Evolutionary conservation across 805 yeast species (phyloP).

Genomic region (Suhomyces xylopsoci): DNA sequence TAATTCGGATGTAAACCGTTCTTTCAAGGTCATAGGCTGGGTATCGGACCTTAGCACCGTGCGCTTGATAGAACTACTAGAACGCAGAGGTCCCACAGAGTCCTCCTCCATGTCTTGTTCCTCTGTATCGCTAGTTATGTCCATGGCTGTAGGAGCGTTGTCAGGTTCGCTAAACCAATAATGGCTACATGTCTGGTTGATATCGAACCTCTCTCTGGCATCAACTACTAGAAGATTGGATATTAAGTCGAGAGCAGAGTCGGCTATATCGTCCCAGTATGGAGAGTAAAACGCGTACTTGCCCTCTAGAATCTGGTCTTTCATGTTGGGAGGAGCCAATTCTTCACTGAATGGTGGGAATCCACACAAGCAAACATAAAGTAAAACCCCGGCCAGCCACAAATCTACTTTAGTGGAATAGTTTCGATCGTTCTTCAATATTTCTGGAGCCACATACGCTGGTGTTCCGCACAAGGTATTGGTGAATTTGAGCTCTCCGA

Average conservation of each 20-base stretch:
- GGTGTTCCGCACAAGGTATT: conserved; percentile 84
- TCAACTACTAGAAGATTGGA: conserved; percentile 57
- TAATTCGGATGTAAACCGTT: conserved; percentile 23
- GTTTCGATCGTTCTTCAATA: conserved; percentile 49
- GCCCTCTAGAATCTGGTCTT: conserved; percentile 67
- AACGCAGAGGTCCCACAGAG: not conserved
- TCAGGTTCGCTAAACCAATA: conserved; percentile 39
- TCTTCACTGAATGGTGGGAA: conserved; percentile 86
- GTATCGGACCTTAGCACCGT: conserved; percentile 21
- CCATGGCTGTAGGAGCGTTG: not conserved
- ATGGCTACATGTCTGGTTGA: conserved; percentile 38
- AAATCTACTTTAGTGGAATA: conserved; percentile 73
- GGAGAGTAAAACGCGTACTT: conserved; percentile 75
- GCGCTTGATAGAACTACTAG: conserved; percentile 9
- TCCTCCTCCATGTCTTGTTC: conserved; percentile 5
- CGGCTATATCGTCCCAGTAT: conserved; percentile 72
- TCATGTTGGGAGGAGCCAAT: conserved; percentile 73
- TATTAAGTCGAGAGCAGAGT: conserved; percentile 62
- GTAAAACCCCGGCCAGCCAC: conserved; percentile 79
- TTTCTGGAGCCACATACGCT: conserved; percentile 84
- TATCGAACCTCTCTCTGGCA: conserved; percentile 43
- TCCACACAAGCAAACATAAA: conserved; percentile 78
- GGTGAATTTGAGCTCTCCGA: conserved; percentile 72
- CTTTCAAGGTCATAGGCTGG: conserved; percentile 27
- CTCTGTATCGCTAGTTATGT: not conserved